These are phyloP conservation scores for Lantana camara DNA, from an alignment of 257 asterid genomes.

Conservation along the genomic window DNA sequence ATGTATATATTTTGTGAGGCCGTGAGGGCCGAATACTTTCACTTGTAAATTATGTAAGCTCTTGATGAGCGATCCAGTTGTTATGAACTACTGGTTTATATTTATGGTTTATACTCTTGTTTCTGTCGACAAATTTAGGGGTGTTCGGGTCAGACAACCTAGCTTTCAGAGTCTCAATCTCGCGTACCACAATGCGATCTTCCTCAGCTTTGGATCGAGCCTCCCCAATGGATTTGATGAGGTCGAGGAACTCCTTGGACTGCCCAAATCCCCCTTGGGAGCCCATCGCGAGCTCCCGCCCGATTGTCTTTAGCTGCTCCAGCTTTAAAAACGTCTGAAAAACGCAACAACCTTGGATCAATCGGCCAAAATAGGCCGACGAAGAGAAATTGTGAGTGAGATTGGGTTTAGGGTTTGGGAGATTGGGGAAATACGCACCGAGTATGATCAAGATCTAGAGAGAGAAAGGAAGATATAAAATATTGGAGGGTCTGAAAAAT, in stretches of 20 bases:
- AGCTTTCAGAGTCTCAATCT: conserved; percentile 79
- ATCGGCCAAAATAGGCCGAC: conserved; percentile 24
- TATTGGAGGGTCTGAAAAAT: conserved; percentile 9
- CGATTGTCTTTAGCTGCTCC: conserved; percentile 95
- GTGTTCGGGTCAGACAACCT: conserved; percentile 74
- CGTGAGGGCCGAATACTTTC: too few species aligned
- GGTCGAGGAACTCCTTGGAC: conserved; percentile 91
- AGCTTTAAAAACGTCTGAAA: conserved; percentile 37
- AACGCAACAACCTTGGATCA: conserved; percentile 20
- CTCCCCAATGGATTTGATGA: conserved; percentile 93
- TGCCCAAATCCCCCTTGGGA: conserved; percentile 93
- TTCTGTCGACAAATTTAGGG: too few species aligned
- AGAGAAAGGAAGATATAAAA: not conserved
- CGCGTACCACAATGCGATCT: conserved; percentile 87
- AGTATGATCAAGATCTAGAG: conserved; percentile 29
- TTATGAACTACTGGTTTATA: too few species aligned
- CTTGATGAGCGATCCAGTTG: too few species aligned
- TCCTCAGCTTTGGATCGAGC: conserved; percentile 98
- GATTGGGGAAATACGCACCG: conserved; percentile 20
- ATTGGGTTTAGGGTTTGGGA: conserved; percentile 40
- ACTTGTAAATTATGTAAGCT: too few species aligned
- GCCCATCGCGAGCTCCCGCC: conserved; percentile 98
- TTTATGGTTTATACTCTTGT: too few species aligned
- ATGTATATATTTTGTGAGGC: too few species aligned
- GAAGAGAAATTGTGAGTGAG: conserved; percentile 16